These are phyloP conservation scores for Sclerotinia subarctica DNA, from an alignment of 2,329 filamentous ascomycete genomes.

Conservation along the genomic window DNA sequence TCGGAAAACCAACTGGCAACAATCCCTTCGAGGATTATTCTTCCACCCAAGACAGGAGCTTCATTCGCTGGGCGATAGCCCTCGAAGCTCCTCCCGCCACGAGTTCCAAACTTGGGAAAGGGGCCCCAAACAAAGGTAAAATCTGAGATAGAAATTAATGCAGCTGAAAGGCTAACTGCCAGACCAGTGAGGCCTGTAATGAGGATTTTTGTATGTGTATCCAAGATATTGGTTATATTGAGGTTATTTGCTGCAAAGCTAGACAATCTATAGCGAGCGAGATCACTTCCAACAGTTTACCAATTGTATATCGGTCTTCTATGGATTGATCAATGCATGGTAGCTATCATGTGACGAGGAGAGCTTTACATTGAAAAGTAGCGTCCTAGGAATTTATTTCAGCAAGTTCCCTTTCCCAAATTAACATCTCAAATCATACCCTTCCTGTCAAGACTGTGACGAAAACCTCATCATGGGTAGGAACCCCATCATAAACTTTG, in stretches of 20 bases:
- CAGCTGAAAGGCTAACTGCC: conserved; percentile 82
- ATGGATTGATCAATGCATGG: conserved; percentile 24
- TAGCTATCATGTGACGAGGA: background rate
- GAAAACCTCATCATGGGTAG: conserved; percentile 72
- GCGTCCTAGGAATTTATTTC: conserved; percentile 39
- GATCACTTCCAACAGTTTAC: conserved; percentile 43
- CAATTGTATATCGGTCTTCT: conserved; percentile 74
- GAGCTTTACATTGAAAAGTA: conserved; percentile 78
- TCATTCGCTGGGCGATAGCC: conserved; percentile 83
- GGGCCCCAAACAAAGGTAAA: conserved; percentile 93
- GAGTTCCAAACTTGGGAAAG: conserved; percentile 86
- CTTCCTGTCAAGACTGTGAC: conserved; percentile 79
- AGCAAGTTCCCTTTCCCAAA: conserved; percentile 7
- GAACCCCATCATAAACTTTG: conserved; percentile 71
- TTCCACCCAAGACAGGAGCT: conserved; percentile 85
- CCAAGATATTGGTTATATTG: conserved; percentile 85
- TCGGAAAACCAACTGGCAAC: conserved; percentile 75
- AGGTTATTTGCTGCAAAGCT: conserved; percentile 82
- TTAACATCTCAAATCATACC: conserved; percentile 51
- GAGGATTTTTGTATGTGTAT: conserved; percentile 85
- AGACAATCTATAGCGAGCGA: conserved; percentile 57
- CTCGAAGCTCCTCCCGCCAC: conserved; percentile 78
- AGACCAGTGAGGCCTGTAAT: conserved; percentile 90
- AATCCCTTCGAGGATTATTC: conserved; percentile 72
- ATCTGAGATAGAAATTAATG: conserved; percentile 78